These are phyloP conservation scores for Eudorina sp. DNA, from an alignment of 139 green algal species.

Conservation along the genomic window DNA sequence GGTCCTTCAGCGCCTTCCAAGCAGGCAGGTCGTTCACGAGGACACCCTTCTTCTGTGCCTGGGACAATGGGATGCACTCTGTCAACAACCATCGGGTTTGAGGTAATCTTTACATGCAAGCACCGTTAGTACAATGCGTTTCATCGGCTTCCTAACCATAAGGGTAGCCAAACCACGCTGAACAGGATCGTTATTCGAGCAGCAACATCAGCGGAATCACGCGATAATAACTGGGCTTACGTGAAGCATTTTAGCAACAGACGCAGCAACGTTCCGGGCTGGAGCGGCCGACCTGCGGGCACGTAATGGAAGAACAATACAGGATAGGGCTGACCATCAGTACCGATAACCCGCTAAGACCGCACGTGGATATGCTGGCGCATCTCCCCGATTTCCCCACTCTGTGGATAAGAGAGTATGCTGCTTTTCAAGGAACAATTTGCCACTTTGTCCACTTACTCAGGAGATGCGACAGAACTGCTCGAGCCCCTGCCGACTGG, in stretches of 20 bases:
- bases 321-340: conserved; percentile 14
- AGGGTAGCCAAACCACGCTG: neutral
- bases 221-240: neutral
- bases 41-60: conserved; percentile 25
- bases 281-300: neutral
- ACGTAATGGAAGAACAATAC: neutral
- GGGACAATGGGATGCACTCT: neutral
- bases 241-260: conserved; percentile 42
- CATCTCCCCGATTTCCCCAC: neutral
- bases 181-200: neutral
- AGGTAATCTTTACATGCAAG: neutral
- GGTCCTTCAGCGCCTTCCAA: conserved; percentile 86
- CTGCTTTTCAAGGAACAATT: neutral
- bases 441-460: neutral
- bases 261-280: neutral
- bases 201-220: neutral
- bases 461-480: neutral
- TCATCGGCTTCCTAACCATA: neutral
- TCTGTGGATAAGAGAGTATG: neutral
- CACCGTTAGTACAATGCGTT: neutral
- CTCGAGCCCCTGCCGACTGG: neutral
- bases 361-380: neutral
- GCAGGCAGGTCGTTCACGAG: conserved; percentile 76
- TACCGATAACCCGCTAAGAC: conserved; percentile 13
- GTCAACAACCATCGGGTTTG: neutral